phyloP scores from a whole-genome alignment of 176 grass and related monocot species.

The Oryza australiensis region DNA sequence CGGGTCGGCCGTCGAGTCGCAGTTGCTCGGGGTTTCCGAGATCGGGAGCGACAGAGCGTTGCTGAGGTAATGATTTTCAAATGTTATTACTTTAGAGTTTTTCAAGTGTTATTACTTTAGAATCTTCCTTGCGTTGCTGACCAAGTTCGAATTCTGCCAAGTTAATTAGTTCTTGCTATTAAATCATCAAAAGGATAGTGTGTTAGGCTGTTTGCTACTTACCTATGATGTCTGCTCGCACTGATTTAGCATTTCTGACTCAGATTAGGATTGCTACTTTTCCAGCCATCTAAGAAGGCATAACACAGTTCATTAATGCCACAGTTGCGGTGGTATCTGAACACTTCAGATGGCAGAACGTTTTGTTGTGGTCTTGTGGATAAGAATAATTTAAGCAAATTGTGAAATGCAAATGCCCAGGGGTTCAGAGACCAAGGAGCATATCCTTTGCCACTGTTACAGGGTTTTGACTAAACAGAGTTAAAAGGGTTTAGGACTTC shows the following conservation, averaged over 20 bases:
- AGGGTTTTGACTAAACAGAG: background rate
- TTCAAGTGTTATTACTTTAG: background rate
- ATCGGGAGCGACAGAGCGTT: conserved; percentile 35
- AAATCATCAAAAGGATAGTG: background rate
- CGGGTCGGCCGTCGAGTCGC: background rate
- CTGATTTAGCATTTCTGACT: conserved; percentile 2
- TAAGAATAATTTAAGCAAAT: background rate
- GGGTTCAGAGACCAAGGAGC: background rate
- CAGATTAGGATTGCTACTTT: background rate
- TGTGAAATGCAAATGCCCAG: background rate
- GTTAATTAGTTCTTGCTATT: background rate
- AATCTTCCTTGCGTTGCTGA: background rate
- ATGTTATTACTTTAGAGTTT: too few relatives aligned
- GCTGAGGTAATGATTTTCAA: conserved; percentile 38
- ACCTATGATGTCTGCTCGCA: background rate
- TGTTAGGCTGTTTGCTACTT: background rate
- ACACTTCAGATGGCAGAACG: background rate
- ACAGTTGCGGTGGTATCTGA: background rate
- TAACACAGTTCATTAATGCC: background rate
- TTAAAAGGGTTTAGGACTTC: conserved; percentile 11
- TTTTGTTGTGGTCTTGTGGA: background rate
- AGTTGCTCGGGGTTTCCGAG: conserved; percentile 1
- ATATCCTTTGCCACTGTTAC: background rate
- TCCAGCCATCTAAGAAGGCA: conserved; percentile 8
- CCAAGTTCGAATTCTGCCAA: background rate